phyloP scores from a whole-genome alignment of 106 monocot species.

The Allium fistulosum region DNA sequence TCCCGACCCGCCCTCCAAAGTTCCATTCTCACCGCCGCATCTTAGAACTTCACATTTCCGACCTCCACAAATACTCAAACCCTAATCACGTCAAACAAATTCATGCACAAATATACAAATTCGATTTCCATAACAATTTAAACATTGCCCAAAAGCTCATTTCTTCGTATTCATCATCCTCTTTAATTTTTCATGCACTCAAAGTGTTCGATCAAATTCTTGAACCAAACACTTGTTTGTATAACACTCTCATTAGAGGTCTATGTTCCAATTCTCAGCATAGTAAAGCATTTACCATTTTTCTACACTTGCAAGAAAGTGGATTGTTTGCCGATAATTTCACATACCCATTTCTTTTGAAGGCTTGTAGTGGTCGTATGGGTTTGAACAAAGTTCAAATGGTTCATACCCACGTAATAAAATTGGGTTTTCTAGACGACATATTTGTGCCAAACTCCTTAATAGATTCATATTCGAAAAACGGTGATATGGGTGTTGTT shows the following conservation, averaged over 20 bases:
- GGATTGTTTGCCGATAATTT: conserved; percentile 43
- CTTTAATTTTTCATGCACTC: conserved; percentile 19
- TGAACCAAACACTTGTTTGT: conserved; percentile 45
- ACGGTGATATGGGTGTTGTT: conserved; percentile 8
- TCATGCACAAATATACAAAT: conserved; percentile 45
- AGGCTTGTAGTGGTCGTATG: conserved; percentile 19
- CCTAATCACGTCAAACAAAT: conserved; percentile 27
- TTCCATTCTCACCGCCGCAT: conserved; percentile 46
- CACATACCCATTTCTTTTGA: conserved; percentile 73
- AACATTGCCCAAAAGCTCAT: conserved; percentile 61
- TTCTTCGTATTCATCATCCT: conserved; percentile 52
- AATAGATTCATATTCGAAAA: conserved; percentile 51
- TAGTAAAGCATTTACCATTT: conserved; percentile 22
- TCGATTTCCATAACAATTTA: conserved; percentile 44
- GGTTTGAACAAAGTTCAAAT: conserved; percentile 24
- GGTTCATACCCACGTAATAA: conserved; percentile 57
- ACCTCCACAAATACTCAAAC: conserved; percentile 43
- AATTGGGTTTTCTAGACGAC: conserved; percentile 39
- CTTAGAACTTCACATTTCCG: conserved; percentile 42
- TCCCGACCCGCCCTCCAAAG: conserved; percentile 14
- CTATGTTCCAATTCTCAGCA: conserved; percentile 21
- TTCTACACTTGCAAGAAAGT: conserved; percentile 32
- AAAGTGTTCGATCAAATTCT: conserved; percentile 37
- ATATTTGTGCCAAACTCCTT: conserved; percentile 72
- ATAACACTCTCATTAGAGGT: conserved; percentile 66